These are phyloP conservation scores for Umbelopsis sp. DNA, from an alignment of 371 early-diverging fungal species.

Conservation along the genomic window DNA sequence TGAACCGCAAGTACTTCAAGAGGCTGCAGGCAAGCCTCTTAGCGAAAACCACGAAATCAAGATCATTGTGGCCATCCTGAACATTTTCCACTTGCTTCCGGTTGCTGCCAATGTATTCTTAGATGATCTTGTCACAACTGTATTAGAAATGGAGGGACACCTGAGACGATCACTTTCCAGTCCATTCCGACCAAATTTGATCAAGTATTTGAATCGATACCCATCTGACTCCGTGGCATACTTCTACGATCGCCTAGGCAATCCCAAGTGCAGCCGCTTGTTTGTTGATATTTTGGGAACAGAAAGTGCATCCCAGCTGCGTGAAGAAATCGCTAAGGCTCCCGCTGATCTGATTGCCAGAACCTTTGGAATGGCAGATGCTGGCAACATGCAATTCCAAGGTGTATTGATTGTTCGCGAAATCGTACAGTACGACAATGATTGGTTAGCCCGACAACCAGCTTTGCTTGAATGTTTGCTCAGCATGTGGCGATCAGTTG, in stretches of 20 bases:
- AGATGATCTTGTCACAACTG: slow-evolving; percentile 84
- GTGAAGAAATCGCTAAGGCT: slow-evolving; percentile 69
- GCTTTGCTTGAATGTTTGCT: slow-evolving; percentile 58
- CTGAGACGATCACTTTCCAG: slow-evolving; percentile 84
- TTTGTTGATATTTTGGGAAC: slow-evolving; percentile 72
- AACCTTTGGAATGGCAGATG: slow-evolving; percentile 46
- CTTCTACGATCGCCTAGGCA: slow-evolving; percentile 77
- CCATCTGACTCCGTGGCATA: slow-evolving; percentile 83
- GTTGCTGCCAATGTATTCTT: slow-evolving; percentile 91
- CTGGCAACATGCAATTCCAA: slow-evolving; percentile 52
- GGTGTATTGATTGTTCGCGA: slow-evolving; percentile 71
- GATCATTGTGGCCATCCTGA: slow-evolving; percentile 92
- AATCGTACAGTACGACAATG: slow-evolving; percentile 57
- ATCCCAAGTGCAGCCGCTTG: slow-evolving; percentile 60
- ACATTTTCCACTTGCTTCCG: slow-evolving; percentile 93
- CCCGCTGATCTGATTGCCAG: slow-evolving; percentile 59
- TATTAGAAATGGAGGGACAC: slow-evolving; percentile 83
- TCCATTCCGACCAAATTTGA: slow-evolving; percentile 91
- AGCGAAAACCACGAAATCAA: slow-evolving; percentile 89
- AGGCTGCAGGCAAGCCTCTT: slow-evolving; percentile 80
- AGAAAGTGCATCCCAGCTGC: slow-evolving; percentile 69
- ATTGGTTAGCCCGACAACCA: slow-evolving; percentile 59
- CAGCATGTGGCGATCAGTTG: slow-evolving; percentile 60
- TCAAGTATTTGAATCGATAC: slow-evolving; percentile 89
- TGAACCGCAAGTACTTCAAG: slow-evolving; percentile 79